Conservation (phyloP, 2,329 filamentous ascomycete species). For the Epichloe sp. region DNA sequence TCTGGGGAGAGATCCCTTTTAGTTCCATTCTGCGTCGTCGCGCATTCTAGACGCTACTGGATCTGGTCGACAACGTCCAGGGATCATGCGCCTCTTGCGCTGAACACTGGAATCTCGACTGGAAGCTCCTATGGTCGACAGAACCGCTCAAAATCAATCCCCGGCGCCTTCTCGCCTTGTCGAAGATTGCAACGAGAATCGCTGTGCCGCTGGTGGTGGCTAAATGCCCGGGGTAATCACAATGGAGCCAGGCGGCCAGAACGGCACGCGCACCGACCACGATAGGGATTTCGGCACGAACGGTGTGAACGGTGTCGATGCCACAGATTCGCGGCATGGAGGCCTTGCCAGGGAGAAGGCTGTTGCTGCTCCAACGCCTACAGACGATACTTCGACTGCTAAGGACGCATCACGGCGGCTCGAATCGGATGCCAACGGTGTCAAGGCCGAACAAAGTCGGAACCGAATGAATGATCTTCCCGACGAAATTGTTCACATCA, state of each 20-base stretch:
- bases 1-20: background rate
- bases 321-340: conserved; percentile 11
- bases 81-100: conserved; percentile 5
- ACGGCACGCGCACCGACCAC: conserved; percentile 41
- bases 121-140: background rate
- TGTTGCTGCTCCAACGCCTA: conserved; percentile 3
- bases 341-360: conserved; percentile 22
- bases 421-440: background rate
- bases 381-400: conserved; percentile 9
- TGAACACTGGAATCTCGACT: conserved; percentile 3
- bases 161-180: background rate
- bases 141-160: background rate
- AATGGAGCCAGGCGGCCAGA: conserved; percentile 42
- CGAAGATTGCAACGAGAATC: background rate
- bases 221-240: conserved; percentile 40
- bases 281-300: conserved; percentile 35
- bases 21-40: background rate
- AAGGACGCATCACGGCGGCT: conserved; percentile 5
- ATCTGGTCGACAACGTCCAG: background rate
- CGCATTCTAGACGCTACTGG: background rate
- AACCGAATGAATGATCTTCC: conserved; percentile 42
- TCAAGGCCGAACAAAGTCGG: background rate
- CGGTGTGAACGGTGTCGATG: conserved; percentile 27
- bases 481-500: conserved; percentile 56
- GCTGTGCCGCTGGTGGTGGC: conserved; percentile 6